These are phyloP conservation scores for Dactylorhiza incarnata DNA, from an alignment of 106 monocot genomes.

Conservation along the genomic window DNA sequence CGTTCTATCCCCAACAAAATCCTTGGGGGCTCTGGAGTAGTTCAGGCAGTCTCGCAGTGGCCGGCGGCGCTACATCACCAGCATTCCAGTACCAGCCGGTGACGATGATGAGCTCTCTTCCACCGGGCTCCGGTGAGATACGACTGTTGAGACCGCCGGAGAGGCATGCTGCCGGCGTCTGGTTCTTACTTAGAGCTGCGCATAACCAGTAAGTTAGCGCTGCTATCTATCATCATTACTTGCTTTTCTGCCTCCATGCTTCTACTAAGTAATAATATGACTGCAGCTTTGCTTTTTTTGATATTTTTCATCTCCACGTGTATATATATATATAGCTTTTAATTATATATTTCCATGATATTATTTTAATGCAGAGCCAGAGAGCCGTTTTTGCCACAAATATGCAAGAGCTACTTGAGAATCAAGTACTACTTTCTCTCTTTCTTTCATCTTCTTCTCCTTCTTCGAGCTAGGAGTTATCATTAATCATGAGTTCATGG, in stretches of 20 bases:
- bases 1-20: constrained; percentile 2
- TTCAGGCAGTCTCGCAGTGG: background rate
- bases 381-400: constrained; percentile 59
- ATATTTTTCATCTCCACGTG: background rate
- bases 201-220: constrained; percentile 45
- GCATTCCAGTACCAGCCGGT: background rate
- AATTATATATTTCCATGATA: background rate
- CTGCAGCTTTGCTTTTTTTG: constrained; percentile 1
- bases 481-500: background rate
- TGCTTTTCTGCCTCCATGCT: background rate
- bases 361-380: constrained; percentile 29
- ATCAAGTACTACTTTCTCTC: constrained; percentile 29
- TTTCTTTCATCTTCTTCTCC: background rate
- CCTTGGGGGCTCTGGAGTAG: constrained; percentile 9
- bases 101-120: background rate
- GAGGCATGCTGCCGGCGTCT: constrained; percentile 26
- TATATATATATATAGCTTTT: background rate
- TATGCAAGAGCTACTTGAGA: constrained; percentile 46
- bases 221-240: background rate
- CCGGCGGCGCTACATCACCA: background rate
- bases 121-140: background rate
- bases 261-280: background rate
- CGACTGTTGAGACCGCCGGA: constrained; percentile 22
- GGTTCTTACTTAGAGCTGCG: constrained; percentile 44
- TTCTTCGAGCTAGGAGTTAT: too few relatives aligned